Conservation (phyloP, 2,329 filamentous ascomycete genomes). For the Amesomyces nigricolor region DNA sequence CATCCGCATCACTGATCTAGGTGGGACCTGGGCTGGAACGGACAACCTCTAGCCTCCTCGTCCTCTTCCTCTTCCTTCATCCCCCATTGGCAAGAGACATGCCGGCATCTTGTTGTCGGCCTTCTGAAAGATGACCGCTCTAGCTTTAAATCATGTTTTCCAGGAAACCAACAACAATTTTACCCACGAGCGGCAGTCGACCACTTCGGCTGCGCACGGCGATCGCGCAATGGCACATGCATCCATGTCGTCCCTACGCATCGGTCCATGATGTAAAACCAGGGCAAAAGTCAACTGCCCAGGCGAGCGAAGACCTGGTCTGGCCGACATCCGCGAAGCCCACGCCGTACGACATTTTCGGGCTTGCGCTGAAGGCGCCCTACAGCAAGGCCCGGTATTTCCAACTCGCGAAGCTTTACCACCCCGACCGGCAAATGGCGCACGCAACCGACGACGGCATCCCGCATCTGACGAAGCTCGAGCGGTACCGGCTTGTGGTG, state of each 20-base stretch:
- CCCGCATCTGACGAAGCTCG: slow-evolving; percentile 61
- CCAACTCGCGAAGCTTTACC: slow-evolving; percentile 90
- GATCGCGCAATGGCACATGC: no score
- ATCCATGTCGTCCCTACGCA: slow-evolving; percentile 16
- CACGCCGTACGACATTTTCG: slow-evolving; percentile 88
- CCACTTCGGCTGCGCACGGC: neutral
- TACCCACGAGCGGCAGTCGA: slow-evolving; percentile 26
- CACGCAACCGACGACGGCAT: slow-evolving; percentile 40
- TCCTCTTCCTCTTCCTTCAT: no score
- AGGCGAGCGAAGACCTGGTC: slow-evolving; percentile 18
- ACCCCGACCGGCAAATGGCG: slow-evolving; percentile 63
- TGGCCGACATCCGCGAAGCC: slow-evolving; percentile 51
- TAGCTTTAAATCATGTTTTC: slow-evolving; percentile 22
- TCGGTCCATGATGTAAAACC: slow-evolving; percentile 18
- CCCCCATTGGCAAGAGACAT: neutral
- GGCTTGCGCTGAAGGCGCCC: slow-evolving; percentile 47
- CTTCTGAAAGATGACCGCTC: slow-evolving; percentile 14
- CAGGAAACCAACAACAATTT: slow-evolving; percentile 27
- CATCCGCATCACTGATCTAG: no score
- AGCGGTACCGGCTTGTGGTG: slow-evolving; percentile 84
- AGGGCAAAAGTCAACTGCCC: neutral
- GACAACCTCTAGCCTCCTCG: no score
- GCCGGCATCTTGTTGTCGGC: slow-evolving; percentile 11
- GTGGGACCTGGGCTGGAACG: neutral
- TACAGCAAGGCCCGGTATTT: slow-evolving; percentile 86